Conservation (phyloP, 1,139 yeast genomes). For the Hyphopichia pseudoburtonii region DNA sequence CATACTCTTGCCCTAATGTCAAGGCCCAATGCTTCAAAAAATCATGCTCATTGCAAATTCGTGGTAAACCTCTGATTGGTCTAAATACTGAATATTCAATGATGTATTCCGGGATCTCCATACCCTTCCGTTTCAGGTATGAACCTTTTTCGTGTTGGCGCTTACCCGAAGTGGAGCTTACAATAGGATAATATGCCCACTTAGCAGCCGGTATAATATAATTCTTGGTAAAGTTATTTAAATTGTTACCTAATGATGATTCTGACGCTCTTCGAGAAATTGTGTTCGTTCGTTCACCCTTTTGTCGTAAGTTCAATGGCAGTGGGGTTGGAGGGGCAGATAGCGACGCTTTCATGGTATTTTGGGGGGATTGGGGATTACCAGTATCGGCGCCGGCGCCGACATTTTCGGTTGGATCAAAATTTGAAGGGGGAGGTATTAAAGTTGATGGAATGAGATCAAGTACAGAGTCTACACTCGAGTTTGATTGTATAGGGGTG, state of each 20-base stretch:
- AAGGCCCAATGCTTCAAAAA: constrained; percentile 14
- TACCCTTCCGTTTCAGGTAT: constrained; percentile 8
- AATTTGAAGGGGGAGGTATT: background rate
- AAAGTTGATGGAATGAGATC: background rate
- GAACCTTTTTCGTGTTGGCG: constrained; percentile 1
- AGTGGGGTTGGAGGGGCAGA: constrained; percentile 1
- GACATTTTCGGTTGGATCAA: too few species aligned
- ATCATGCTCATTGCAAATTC: constrained; percentile 19
- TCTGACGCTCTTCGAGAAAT: constrained; percentile 12
- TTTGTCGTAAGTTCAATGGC: background rate
- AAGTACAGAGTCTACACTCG: background rate
- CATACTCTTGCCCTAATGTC: constrained; percentile 8
- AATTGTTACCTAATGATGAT: constrained; percentile 6
- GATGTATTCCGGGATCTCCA: constrained; percentile 11
- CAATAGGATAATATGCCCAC: constrained; percentile 24
- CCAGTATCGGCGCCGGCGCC: too few species aligned
- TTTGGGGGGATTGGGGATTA: background rate
- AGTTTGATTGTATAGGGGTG: background rate
- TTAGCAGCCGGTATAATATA: constrained; percentile 29
- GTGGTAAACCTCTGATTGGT: constrained; percentile 16
- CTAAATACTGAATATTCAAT: constrained; percentile 30
- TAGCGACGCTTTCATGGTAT: background rate
- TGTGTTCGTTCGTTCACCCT: background rate
- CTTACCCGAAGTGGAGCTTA: too few species aligned
- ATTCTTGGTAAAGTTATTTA: constrained; percentile 16